Conservation (phyloP, 1,139 yeast genomes). For the Geotrichum histeridarum region DNA sequence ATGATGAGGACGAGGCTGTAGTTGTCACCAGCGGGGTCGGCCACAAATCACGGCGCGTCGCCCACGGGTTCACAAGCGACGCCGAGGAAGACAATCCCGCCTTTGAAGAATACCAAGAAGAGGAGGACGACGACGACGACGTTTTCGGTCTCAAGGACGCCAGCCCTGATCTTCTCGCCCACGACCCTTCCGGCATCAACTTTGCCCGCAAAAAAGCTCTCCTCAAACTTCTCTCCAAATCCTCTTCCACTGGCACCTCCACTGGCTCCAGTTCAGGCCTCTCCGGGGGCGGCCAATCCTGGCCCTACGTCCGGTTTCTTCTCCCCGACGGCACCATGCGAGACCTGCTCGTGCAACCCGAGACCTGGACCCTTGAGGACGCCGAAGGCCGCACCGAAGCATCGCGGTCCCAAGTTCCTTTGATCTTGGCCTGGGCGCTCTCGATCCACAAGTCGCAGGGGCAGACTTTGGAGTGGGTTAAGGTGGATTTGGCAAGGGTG, state of each 20-base stretch:
- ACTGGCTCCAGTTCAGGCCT: too few relatives aligned
- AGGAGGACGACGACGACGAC: conserved; percentile 18
- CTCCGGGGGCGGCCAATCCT: conserved; percentile 24
- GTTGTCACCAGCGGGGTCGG: background rate
- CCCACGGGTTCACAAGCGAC: background rate
- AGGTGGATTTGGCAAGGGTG: conserved; percentile 68
- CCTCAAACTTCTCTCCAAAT: conserved; percentile 33
- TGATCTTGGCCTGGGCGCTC: conserved; percentile 89
- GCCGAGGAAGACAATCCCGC: background rate
- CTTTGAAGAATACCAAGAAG: background rate
- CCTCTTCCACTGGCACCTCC: conserved; percentile 14
- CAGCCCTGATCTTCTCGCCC: conserved; percentile 22
- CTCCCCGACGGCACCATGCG: conserved; percentile 67
- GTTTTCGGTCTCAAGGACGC: conserved; percentile 24
- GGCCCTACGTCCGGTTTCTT: conserved; percentile 75
- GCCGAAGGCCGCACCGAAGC: conserved; percentile 50
- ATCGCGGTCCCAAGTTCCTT: conserved; percentile 62
- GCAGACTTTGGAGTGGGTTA: conserved; percentile 78
- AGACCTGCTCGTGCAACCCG: conserved; percentile 66
- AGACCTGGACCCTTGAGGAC: conserved; percentile 67
- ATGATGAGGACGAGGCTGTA: background rate
- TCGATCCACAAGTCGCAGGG: conserved; percentile 97
- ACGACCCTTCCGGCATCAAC: conserved; percentile 19
- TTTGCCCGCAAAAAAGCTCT: conserved; percentile 25
- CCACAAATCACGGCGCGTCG: background rate